These are phyloP conservation scores for Brasilioporus rufonigricans DNA, from an alignment of 768 basidiomycete genomes.

Conservation along the genomic window DNA sequence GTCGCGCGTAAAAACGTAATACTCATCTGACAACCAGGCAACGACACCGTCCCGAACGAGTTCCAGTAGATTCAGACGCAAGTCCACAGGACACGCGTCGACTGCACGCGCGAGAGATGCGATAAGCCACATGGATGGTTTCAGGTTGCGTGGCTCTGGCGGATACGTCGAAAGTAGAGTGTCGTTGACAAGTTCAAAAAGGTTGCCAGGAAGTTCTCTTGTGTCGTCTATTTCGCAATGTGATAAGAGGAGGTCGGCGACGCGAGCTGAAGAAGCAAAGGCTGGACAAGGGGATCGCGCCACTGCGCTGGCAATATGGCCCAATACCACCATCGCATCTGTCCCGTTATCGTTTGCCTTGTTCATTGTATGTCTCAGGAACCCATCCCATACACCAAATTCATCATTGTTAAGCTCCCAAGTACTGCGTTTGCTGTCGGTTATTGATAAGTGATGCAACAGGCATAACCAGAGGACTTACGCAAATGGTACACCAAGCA, in stretches of 20 bases:
- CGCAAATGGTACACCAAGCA: conserved; percentile 64
- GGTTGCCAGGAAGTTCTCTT: conserved; percentile 49
- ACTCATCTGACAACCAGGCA: conserved; percentile 66
- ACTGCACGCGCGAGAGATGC: conserved; percentile 53
- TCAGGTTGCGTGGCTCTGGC: conserved; percentile 53
- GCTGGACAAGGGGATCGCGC: conserved; percentile 38
- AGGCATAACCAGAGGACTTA: conserved; percentile 34
- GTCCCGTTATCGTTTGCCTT: conserved; percentile 61
- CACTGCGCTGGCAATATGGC: conserved; percentile 52
- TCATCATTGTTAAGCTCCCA: conserved; percentile 60
- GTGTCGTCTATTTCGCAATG: conserved; percentile 50
- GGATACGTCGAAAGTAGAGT: conserved; percentile 65
- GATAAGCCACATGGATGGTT: conserved; percentile 60
- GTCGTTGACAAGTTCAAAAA: conserved; percentile 61
- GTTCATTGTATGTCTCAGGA: conserved; percentile 51
- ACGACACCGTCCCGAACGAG: conserved; percentile 51
- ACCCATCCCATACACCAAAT: conserved; percentile 55
- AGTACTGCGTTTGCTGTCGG: conserved; percentile 36
- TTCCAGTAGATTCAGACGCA: conserved; percentile 46
- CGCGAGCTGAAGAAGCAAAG: conserved; percentile 45
- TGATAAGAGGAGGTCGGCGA: conserved; percentile 61
- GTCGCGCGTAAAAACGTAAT: conserved; percentile 43
- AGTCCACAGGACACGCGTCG: conserved; percentile 52
- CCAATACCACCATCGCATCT: conserved; percentile 52
- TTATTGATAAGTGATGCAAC: conserved; percentile 4